Percentiles rank a stretch among this genome's conserved stretches.
Evolutionary conservation across 2,329 filamentous ascomycete genomes (phyloP).

Genomic region (Microcyclospora pomicola): DNA sequence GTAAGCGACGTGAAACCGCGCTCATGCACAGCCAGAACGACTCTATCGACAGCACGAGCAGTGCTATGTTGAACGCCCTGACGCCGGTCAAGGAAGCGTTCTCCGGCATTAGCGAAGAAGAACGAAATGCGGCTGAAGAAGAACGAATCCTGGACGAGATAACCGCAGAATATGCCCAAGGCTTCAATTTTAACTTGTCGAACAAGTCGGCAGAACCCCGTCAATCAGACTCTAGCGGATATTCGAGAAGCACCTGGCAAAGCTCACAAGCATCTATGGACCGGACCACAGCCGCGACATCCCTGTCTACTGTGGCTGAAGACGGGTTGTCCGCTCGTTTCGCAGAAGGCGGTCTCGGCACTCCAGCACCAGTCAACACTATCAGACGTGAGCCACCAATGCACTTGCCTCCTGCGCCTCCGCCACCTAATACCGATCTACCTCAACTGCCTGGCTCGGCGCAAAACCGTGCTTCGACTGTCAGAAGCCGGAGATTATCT

Average conservation of each 20-base stretch:
- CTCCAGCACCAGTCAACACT: conserved; percentile 17
- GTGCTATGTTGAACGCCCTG: conserved; percentile 13
- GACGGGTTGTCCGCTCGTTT: conserved; percentile 29
- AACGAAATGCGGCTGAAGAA: conserved; percentile 28
- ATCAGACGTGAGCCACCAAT: conserved; percentile 1
- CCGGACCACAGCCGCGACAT: conserved; percentile 52
- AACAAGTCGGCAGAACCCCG: conserved; percentile 56
- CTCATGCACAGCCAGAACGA: conserved; percentile 9
- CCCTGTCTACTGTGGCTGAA: conserved; percentile 61
- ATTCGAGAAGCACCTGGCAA: conserved; percentile 67
- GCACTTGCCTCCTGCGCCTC: conserved; percentile 2
- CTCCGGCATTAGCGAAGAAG: no score
- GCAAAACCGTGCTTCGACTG: conserved; percentile 12
- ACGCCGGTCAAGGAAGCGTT: conserved; percentile 1
- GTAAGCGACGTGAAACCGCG: conserved; percentile 19
- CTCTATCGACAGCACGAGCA: conserved; percentile 11
- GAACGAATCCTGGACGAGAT: conserved; percentile 63
- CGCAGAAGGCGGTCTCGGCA: conserved; percentile 20
- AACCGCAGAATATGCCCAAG: conserved; percentile 62
- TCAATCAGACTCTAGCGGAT: conserved; percentile 68
- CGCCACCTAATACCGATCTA: conserved; percentile 10
- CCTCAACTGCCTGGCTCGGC: conserved; percentile 19
- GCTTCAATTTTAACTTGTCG: conserved; percentile 61
- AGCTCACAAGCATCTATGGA: conserved; percentile 45
- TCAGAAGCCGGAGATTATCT: conserved; percentile 59